phyloP scores from a whole-genome alignment of 768 basidiomycete genomes.

The Leccinum imitatum region DNA sequence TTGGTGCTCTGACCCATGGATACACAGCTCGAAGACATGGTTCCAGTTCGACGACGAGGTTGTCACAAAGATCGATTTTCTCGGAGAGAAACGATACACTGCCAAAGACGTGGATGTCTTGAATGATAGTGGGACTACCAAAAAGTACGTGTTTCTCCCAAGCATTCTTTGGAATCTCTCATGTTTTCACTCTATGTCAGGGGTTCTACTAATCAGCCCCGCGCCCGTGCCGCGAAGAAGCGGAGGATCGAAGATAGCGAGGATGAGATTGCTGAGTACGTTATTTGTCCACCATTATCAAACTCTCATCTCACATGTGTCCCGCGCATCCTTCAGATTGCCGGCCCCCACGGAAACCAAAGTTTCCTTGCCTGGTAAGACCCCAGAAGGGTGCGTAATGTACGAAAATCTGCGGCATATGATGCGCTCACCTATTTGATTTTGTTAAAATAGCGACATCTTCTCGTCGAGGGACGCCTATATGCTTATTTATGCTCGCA shows the following conservation, averaged over 20 bases:
- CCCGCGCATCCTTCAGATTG: constrained; percentile 19
- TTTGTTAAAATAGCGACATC: constrained; percentile 41
- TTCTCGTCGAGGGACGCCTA: constrained; percentile 83
- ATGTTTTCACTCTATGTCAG: constrained; percentile 16
- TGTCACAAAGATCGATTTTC: constrained; percentile 61
- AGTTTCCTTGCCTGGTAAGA: constrained; percentile 24
- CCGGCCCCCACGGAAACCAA: constrained; percentile 20
- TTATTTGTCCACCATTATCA: constrained; percentile 18
- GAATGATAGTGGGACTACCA: constrained; percentile 22
- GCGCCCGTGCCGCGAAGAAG: constrained; percentile 45
- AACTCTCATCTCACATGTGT: constrained; percentile 16
- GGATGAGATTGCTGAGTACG: constrained; percentile 42
- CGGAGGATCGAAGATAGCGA: constrained; percentile 60
- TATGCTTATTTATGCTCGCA: constrained; percentile 87
- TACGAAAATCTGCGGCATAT: constrained; percentile 57
- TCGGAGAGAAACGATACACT: constrained; percentile 45
- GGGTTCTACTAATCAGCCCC: constrained; percentile 29
- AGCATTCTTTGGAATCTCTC: not conserved
- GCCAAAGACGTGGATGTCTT: constrained; percentile 33
- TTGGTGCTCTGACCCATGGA: constrained; percentile 5
- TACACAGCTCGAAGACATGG: constrained; percentile 66
- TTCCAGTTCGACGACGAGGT: constrained; percentile 91
- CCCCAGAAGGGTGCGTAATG: constrained; percentile 75
- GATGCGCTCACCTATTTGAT: constrained; percentile 21
- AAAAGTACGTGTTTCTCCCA: constrained; percentile 27